Evolutionary conservation across 495 filamentous ascomycete species (phyloP).

Genomic region (Penicillium arizonense): DNA sequence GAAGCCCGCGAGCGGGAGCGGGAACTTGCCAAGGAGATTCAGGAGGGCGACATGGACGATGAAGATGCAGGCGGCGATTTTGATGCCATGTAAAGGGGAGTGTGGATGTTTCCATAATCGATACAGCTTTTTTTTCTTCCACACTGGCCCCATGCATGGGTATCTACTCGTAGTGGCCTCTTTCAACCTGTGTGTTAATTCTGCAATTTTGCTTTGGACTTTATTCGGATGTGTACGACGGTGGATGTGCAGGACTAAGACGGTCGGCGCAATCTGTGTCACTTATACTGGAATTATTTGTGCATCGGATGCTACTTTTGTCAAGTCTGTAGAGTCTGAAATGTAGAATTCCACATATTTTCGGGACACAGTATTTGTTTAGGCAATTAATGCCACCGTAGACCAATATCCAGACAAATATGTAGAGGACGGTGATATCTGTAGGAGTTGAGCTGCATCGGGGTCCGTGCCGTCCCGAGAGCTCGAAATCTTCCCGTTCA

Average conservation of each 20-base stretch:
- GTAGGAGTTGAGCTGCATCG: conserved; percentile 10
- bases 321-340: too few species aligned
- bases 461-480: conserved; percentile 31
- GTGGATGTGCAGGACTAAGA: conserved; percentile 30
- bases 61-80: conserved; percentile 97
- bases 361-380: too few species aligned
- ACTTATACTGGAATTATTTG: conserved; percentile 29
- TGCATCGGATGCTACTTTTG: conserved; percentile 8
- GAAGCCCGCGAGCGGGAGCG: conserved; percentile 94
- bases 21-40: conserved; percentile 97
- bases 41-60: conserved; percentile 95
- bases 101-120: conserved; percentile 13
- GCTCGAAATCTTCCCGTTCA: conserved; percentile 31
- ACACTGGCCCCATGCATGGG: conserved; percentile 17
- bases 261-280: conserved; percentile 29
- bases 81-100: conserved; percentile 77
- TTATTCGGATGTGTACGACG: conserved; percentile 32
- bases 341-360: too few species aligned
- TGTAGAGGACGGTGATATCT: too few species aligned
- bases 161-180: conserved; percentile 20
- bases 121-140: conserved; percentile 15
- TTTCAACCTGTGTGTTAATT: conserved; percentile 32
- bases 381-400: too few species aligned
- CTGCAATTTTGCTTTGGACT: conserved; percentile 22
- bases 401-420: too few species aligned